A percentile compares a stretch with the other conserved stretches of the same genome.
Evolutionary conservation across 2,329 filamentous ascomycete genomes (phyloP).

Genomic region (Talaromyces amestolkiae): DNA sequence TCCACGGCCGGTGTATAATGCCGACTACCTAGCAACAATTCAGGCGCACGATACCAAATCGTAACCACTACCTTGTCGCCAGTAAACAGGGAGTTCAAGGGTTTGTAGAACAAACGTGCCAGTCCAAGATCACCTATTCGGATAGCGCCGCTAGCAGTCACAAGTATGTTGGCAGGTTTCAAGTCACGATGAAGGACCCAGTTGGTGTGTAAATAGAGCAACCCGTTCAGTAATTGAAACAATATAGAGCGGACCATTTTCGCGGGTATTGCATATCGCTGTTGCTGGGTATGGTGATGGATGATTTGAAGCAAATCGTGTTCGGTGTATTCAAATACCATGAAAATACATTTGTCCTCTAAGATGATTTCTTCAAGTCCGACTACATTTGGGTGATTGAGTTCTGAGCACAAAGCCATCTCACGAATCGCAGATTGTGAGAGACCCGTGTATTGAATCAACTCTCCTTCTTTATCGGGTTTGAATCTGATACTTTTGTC

Average conservation of each 20-base stretch:
- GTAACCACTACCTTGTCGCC: slow-evolving; percentile 98
- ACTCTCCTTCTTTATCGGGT: slow-evolving; percentile 95
- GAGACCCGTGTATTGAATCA: slow-evolving; percentile 91
- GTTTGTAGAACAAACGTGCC: slow-evolving; percentile 90
- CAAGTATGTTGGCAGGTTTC: slow-evolving; percentile 98
- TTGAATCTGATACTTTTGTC: slow-evolving; percentile 62
- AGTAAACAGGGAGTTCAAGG: slow-evolving; percentile 82
- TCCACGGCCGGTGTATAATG: slow-evolving; percentile 98
- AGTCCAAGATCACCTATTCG: slow-evolving; percentile 94
- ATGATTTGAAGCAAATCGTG: slow-evolving; percentile 97
- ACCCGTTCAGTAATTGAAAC: slow-evolving; percentile 91
- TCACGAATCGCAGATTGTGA: slow-evolving; percentile 96
- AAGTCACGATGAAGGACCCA: slow-evolving; percentile 97
- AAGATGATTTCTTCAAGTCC: slow-evolving; percentile 91
- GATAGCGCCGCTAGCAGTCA: slow-evolving; percentile 83
- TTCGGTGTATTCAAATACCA: slow-evolving; percentile 98
- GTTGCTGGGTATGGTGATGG: slow-evolving; percentile 90
- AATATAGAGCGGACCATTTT: slow-evolving; percentile 89
- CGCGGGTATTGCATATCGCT: slow-evolving; percentile 82
- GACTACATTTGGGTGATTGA: slow-evolving; percentile 85
- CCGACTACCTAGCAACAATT: slow-evolving; percentile 84
- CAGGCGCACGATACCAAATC: slow-evolving; percentile 97
- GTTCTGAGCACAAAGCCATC: slow-evolving; percentile 93
- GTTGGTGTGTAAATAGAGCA: slow-evolving; percentile 90
- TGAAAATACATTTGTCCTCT: slow-evolving; percentile 98